Evolutionary conservation across 2,329 filamentous ascomycete genomes (phyloP), one percentile per base, ranked within the genome.

Genomic region (Amylocarpus encephaloides): DNA sequence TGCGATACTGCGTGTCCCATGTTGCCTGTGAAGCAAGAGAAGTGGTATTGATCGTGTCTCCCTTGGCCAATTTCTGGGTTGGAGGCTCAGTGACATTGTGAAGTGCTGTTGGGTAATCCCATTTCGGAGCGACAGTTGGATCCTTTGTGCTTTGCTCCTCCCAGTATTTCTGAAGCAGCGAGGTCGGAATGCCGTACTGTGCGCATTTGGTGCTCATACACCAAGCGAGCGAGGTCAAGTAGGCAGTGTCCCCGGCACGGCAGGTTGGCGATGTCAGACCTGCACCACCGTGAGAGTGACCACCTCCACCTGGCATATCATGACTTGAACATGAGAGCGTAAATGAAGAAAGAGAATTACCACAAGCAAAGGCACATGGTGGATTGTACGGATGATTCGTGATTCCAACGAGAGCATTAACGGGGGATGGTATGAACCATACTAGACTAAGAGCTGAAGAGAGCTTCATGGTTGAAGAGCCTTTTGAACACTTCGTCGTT

Each of bases 141-240:
- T 59, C 48, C 3, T 54, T 57, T 1, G 61, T 62, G 12, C 51
- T 52, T 34, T 60, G 26, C 1, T 51, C 49, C 12, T 51, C 57
- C 64, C 63, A 66, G 47, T 58, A 63, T 6, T 47, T 38, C 50
- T 66, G 59, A 11, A 64, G 43, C 26, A 55, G 52, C 46, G 50
- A 63, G 10, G 55, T 39, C 5, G 51, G 40, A 5, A 60, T 48
- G 6, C 54, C 39, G 11, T 29, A 32, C 12, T 50, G 19, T 13
- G 48, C 49, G 45, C 64, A 67, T 32, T 52, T 60, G 11, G 42
- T 46, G 16, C 57, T 48, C 39, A 67, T 56, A 46, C 66, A 67
- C 51, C 53, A 67, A 7, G 65, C 64, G 6, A 67, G 43, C 12
- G 62, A 59, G 29, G 49, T 58, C 2, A 66, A 55, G 33, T 48